A percentile compares a stretch with the other conserved stretches of the same genome.
Conservation (phyloP, 805 yeast species). For the Pichia manshurica region DNA sequence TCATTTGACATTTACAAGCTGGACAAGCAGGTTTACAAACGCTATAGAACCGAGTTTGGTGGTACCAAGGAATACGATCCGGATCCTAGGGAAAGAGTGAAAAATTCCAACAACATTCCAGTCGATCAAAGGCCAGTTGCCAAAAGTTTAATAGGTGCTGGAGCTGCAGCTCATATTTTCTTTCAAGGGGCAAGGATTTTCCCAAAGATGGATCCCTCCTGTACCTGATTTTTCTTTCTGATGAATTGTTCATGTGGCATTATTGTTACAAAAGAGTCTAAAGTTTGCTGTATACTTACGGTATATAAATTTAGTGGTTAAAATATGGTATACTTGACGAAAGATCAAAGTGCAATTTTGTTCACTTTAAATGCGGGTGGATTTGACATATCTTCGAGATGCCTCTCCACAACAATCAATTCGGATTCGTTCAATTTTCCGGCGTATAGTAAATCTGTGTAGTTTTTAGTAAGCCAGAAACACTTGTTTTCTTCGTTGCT, state of each 20-base stretch:
- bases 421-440: conserved; percentile 47
- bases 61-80: conserved; percentile 46
- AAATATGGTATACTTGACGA: not conserved
- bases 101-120: conserved; percentile 31
- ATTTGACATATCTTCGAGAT: conserved; percentile 47
- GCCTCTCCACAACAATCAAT: conserved; percentile 72
- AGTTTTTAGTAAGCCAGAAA: conserved; percentile 73
- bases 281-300: not conserved
- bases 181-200: conserved; percentile 60
- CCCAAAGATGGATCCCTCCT: conserved; percentile 31
- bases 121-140: conserved; percentile 31
- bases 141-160: conserved; percentile 51
- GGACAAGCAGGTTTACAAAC: conserved; percentile 43
- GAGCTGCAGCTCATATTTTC: conserved; percentile 63
- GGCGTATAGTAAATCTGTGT: conserved; percentile 63
- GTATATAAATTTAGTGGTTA: not conserved
- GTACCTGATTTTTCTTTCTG: not conserved
- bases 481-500: conserved; percentile 34
- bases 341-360: conserved; percentile 39
- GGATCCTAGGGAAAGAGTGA: conserved; percentile 46
- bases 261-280: conserved; percentile 1
- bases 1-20: conserved; percentile 53
- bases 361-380: conserved; percentile 63
- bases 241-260: not conserved
- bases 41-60: conserved; percentile 50